Evolutionary conservation across 2,329 filamentous ascomycete genomes (phyloP).

Genomic region (Alternaria hordeiaustralica): DNA sequence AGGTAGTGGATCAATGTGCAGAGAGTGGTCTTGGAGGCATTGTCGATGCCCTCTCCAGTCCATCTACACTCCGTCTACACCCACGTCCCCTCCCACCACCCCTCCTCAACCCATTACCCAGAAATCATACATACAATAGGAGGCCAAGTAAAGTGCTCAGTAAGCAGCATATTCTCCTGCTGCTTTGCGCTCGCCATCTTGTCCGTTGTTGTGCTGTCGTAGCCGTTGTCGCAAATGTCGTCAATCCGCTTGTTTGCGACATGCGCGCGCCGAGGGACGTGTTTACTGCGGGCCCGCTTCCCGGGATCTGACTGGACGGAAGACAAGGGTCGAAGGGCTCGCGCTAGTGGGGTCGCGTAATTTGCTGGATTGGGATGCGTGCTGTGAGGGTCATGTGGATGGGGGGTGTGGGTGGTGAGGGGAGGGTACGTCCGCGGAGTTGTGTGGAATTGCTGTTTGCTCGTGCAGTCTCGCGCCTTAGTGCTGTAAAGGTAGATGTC

Average conservation of each 20-base stretch:
- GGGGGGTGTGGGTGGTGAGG: background rate
- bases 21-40: background rate
- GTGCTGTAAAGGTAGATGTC: too few relatives aligned
- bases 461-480: too few relatives aligned
- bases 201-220: background rate
- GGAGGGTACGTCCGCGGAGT: background rate
- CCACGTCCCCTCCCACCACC: background rate
- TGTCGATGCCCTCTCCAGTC: background rate
- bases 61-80: background rate
- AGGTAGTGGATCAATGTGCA: too few relatives aligned
- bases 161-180: conserved; percentile 70
- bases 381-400: background rate
- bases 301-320: conserved; percentile 17
- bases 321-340: conserved; percentile 7
- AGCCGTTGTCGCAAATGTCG: conserved; percentile 13
- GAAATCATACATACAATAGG: conserved; percentile 70
- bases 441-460: background rate
- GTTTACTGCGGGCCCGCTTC: conserved; percentile 22
- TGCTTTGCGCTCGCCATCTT: conserved; percentile 55
- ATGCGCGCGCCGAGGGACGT: conserved; percentile 26
- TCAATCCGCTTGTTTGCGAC: conserved; percentile 25
- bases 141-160: conserved; percentile 94
- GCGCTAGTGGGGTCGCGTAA: conserved; percentile 10
- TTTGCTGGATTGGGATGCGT: background rate
- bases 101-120: background rate